Percentiles rank a stretch among this genome's conserved stretches.
Evolutionary conservation across 164 flowering plant species (phyloP).

Genomic region (Amborella trichopoda): DNA sequence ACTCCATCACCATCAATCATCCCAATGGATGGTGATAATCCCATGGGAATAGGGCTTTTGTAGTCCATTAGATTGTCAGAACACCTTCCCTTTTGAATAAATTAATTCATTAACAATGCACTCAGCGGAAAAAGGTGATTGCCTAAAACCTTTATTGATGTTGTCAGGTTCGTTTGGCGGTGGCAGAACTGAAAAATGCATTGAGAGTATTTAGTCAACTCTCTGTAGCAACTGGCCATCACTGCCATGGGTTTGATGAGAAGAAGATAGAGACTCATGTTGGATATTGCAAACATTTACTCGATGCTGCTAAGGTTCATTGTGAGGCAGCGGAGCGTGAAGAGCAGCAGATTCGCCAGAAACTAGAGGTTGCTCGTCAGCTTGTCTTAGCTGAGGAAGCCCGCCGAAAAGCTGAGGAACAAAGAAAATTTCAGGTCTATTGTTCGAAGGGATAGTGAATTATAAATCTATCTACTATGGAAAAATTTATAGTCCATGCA

Average conservation of each 20-base stretch:
- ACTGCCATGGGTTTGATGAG: constrained; percentile 91
- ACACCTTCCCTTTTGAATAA: no score
- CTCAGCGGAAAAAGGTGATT: no score
- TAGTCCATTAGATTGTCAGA: no score
- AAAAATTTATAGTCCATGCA: no score
- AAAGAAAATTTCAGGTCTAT: constrained; percentile 67
- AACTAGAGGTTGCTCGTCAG: constrained; percentile 79
- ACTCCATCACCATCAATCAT: no score
- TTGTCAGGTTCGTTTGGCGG: constrained; percentile 73
- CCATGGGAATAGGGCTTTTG: no score
- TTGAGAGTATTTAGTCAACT: constrained; percentile 80
- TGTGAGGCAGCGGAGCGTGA: constrained; percentile 91
- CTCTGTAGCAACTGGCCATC: constrained; percentile 74
- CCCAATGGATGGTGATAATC: no score
- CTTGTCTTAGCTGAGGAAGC: constrained; percentile 83
- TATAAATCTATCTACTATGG: no score
- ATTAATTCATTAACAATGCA: constrained; percentile 3
- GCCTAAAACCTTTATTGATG: constrained; percentile 3
- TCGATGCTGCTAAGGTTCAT: constrained; percentile 85
- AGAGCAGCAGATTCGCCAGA: constrained; percentile 73
- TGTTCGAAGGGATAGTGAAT: no score
- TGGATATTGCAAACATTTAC: constrained; percentile 84
- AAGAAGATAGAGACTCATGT: constrained; percentile 95
- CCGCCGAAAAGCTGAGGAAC: constrained; percentile 88
- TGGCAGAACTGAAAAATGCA: constrained; percentile 86